Evolutionary conservation across 306 rosid genomes (phyloP).

Genomic region (Vigna mungo): DNA sequence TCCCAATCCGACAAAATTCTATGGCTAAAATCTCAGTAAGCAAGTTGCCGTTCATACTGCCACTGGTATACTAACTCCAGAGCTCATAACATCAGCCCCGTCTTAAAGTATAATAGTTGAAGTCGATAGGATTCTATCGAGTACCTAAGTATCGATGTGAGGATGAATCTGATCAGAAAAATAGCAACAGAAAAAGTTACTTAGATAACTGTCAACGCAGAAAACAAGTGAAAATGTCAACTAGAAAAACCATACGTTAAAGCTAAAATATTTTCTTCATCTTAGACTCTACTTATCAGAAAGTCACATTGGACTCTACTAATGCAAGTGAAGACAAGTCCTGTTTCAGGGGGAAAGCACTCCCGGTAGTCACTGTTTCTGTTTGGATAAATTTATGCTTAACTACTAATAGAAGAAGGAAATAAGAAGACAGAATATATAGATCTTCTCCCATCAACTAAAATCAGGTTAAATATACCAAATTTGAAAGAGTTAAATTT

Average conservation of each 20-base stretch:
- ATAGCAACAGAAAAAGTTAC: constrained; percentile 1
- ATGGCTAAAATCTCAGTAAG: constrained; percentile 21
- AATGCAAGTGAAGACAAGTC: background rate
- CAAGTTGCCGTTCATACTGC: constrained; percentile 15
- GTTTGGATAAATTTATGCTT: background rate
- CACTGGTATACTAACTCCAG: constrained; percentile 11
- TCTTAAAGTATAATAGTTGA: constrained; percentile 28
- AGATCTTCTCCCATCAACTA: background rate
- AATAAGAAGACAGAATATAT: background rate
- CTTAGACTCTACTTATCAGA: background rate
- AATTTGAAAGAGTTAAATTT: too few relatives aligned
- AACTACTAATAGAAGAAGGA: background rate
- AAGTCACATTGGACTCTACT: background rate
- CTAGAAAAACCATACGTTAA: constrained; percentile 22
- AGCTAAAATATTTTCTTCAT: background rate
- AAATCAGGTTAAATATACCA: background rate
- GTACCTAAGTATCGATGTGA: constrained; percentile 39
- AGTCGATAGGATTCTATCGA: constrained; percentile 16
- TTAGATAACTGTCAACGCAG: background rate
- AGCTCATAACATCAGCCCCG: constrained; percentile 21
- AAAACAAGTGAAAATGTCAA: constrained; percentile 23
- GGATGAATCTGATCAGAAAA: background rate
- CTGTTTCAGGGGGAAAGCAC: background rate
- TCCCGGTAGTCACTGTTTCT: background rate
- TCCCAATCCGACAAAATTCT: constrained; percentile 36